Evolutionary conservation across 106 monocot species (phyloP).

Genomic region (Allium cepa): DNA sequence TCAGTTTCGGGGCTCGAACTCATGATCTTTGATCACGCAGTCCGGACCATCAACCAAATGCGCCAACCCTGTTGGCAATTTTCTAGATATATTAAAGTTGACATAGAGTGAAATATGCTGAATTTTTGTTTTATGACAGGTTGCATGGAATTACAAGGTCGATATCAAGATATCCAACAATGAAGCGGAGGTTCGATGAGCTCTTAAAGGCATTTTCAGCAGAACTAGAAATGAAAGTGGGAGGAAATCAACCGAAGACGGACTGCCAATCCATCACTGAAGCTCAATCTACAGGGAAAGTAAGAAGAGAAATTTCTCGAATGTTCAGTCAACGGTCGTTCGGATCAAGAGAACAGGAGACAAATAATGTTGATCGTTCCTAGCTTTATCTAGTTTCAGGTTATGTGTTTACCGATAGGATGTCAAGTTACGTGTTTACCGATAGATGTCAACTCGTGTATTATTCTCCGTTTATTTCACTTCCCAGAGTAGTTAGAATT

Average conservation of each 20-base stretch:
- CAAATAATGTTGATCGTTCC: no score
- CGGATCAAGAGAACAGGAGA: conserved; percentile 21
- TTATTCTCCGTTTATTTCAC: no score
- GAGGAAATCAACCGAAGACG: not conserved
- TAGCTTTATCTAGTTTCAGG: no score
- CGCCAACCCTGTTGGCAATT: not conserved
- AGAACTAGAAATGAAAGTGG: conserved; percentile 63
- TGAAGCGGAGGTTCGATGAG: conserved; percentile 53
- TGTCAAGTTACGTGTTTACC: no score
- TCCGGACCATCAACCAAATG: no score
- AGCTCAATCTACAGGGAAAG: conserved; percentile 12
- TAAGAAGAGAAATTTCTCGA: conserved; percentile 24
- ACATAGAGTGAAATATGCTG: not conserved
- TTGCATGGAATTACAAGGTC: conserved; percentile 89
- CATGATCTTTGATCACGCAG: no score
- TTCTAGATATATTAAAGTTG: not conserved
- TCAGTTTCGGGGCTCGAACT: no score
- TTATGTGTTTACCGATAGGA: no score
- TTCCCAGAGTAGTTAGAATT: no score
- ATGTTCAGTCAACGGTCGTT: conserved; percentile 54
- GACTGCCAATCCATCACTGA: conserved; percentile 20
- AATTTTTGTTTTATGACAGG: conserved; percentile 11
- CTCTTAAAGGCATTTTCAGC: conserved; percentile 57
- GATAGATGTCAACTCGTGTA: no score
- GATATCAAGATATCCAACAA: conserved; percentile 84